Evolutionary conservation across 2,329 filamentous ascomycete species (phyloP), one percentile per base, ranked within the genome.

Genomic region (Phialocephala sp.): DNA sequence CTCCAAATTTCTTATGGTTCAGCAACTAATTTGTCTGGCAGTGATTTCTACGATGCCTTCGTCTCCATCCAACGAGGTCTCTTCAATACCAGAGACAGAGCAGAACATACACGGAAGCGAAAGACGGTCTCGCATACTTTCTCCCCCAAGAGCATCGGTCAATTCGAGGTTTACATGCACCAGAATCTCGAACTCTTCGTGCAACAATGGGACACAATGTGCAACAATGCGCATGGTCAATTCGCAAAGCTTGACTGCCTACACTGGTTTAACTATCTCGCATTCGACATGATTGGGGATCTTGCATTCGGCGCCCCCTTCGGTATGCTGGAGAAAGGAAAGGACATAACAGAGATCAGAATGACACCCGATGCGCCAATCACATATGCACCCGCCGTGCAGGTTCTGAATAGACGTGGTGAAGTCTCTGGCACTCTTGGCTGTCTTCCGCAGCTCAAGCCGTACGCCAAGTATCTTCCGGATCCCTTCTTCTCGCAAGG

Each of bases 141-240:
- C 80, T 91, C 89, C 15, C 84, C 89, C 67, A 96, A 94, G 80
- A 91, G 87, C 11, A 85, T 97, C 62, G 84, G 85, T 66, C 89
- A 97, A 76, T 96, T 97, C 75, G 93, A 97, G 80, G 91, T 93
- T 60, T 97, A 94, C 78, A 94, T 97, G 71, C 89, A 92, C 75
- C 81, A 84, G 70, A 97, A 96, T 77, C 84, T 97, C 3, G 87
- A 90, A 65, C 80, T 88, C 15, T 91, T 97, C 65, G 87, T 91
- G 27, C 81, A 82, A 66, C 88, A 93, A 76, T 92, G 93, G 85
- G 91, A 92, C 74, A 81, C 81, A 20, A 80, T 94, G 8, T 82
- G 83, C 77, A 82, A n/a, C 66, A 35, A 54, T 41, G 69, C 71
- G 1, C 66, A 73, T 24, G 69, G 68, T 32, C 83, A 83, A 4